Evolutionary conservation across 2,329 filamentous ascomycete genomes (phyloP), one percentile per base, ranked within the genome.

Genomic region (Cladosporium cucumerinum): DNA sequence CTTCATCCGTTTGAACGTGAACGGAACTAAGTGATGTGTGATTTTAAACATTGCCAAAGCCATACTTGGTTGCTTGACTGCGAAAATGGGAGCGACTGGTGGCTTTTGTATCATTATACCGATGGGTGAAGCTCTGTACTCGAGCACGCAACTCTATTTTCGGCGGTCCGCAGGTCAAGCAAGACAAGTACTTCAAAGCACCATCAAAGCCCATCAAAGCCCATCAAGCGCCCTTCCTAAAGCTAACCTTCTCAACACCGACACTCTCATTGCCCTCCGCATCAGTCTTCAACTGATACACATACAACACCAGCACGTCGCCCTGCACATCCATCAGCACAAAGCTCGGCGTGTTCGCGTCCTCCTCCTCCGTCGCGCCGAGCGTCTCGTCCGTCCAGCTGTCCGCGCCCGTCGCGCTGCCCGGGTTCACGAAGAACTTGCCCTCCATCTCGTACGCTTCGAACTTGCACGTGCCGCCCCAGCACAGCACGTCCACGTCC

Each of bases 261-360:
- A 85, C 83, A 63, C 77, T 84, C 73, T 85, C 82, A 43, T 77
- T 79, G 4, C 82, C 83, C 66, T 83, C 79, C 39, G 78, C 81
- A 64, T 84, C 82, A 68, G 79, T 84, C 69, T 81, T 80, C 64
- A 85, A 73, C 70, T 85, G 83, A 68, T 98, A 98, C 61, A 98
- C 94, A 77, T 98, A 98, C 58, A 98, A 84, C 66, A 96, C 96
- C 70, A 98, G 85, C 18, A 96, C 96, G 76, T 97, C 96, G 34
- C 94, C 94, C 86, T 98, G 94, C 39, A 97, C 93, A 85, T 98
- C 94, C 94, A 98, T 97, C 77, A 98, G 80, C 75, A 95, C 97
- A 79, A 98, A 97, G 76, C 93, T 97, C 28, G 94, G 94, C 64
- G 88, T 89, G 26, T 90, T 90, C 63, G 94, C 90, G 74, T 80